Evolutionary conservation across 305 asterid species (phyloP).

Genomic region (Fraxinus xanthoxyloides): DNA sequence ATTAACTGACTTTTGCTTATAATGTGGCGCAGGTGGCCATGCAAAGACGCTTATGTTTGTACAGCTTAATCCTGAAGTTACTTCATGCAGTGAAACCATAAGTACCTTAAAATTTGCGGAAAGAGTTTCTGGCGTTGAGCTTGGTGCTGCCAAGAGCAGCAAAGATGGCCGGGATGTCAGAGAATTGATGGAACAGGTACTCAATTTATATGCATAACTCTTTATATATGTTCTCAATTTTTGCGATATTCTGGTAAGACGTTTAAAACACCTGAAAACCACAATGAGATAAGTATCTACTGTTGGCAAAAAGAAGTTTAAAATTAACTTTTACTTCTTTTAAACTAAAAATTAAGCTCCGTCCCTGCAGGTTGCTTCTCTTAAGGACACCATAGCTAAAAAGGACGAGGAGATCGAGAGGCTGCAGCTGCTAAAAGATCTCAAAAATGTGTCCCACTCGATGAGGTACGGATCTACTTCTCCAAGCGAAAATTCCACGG

Average conservation of each 20-base stretch:
- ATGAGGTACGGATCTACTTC: conserved; percentile 47
- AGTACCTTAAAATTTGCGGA: conserved; percentile 81
- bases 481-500: conserved; percentile 14
- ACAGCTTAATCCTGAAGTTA: conserved; percentile 73
- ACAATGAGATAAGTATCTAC: neutral
- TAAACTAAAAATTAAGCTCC: neutral
- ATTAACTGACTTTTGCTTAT: neutral
- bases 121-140: conserved; percentile 83
- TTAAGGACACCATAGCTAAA: conserved; percentile 64
- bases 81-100: conserved; percentile 50
- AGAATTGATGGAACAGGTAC: conserved; percentile 79
- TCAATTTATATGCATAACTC: neutral
- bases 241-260: neutral
- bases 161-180: conserved; percentile 66
- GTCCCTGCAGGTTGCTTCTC: conserved; percentile 53
- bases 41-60: conserved; percentile 89
- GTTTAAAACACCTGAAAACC: neutral
- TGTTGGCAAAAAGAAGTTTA: neutral
- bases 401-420: conserved; percentile 71
- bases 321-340: neutral
- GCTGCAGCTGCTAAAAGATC: conserved; percentile 53
- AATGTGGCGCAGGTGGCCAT: conserved; percentile 36
- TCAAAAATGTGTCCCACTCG: conserved; percentile 36
- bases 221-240: neutral
- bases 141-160: conserved; percentile 79